Conservation (phyloP, 805 yeast genomes). For the Ogataea angusta region DNA sequence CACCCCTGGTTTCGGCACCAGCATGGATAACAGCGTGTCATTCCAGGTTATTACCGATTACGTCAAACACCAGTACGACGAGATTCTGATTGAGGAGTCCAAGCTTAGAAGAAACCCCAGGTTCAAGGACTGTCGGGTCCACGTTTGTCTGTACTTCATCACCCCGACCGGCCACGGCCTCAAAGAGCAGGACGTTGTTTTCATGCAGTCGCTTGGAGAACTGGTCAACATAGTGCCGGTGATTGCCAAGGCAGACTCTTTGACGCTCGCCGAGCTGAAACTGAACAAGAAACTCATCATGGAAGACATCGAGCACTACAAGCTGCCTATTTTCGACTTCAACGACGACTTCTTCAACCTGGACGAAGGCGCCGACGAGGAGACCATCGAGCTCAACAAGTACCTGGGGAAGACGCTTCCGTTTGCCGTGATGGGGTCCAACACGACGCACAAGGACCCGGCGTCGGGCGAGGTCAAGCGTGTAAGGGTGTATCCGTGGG, state of each 20-base stretch:
- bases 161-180: conserved; percentile 64
- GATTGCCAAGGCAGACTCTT: conserved; percentile 74
- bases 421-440: conserved; percentile 64
- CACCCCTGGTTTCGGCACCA: conserved; percentile 81
- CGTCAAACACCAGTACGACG: conserved; percentile 79
- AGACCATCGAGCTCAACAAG: conserved; percentile 29
- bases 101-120: conserved; percentile 82
- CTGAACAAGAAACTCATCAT: conserved; percentile 69
- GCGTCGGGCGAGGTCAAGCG: conserved; percentile 38
- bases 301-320: conserved; percentile 71
- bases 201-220: conserved; percentile 65
- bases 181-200: conserved; percentile 67
- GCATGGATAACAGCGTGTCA: conserved; percentile 62
- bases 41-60: conserved; percentile 73
- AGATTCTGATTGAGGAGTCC: conserved; percentile 74
- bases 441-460: conserved; percentile 36
- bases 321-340: conserved; percentile 77
- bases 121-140: conserved; percentile 80
- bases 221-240: conserved; percentile 84
- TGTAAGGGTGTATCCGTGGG: conserved; percentile 67
- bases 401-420: conserved; percentile 50
- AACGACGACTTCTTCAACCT: conserved; percentile 49
- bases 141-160: conserved; percentile 73
- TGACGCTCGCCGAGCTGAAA: conserved; percentile 66
- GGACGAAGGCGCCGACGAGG: conserved; percentile 31